These are phyloP conservation scores for Cymodocea nodosa DNA, from an alignment of 116 monocot genomes.

Conservation along the genomic window DNA sequence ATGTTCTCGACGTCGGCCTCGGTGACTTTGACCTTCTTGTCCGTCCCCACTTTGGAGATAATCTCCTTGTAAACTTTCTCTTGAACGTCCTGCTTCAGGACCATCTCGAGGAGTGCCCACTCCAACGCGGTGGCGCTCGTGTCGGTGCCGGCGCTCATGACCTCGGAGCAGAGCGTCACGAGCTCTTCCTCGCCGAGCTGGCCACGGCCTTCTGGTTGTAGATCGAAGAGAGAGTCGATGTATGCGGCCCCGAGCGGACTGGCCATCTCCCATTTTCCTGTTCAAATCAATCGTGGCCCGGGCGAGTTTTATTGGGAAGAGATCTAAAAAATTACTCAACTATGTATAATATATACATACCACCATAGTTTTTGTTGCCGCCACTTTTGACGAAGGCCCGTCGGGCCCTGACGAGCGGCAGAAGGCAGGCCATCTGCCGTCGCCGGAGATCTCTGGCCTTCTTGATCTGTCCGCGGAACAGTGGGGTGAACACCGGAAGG, in stretches of 20 bases:
- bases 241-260: slow-evolving; percentile 71
- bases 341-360: no score
- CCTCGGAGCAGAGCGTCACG: slow-evolving; percentile 85
- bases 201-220: slow-evolving; percentile 37
- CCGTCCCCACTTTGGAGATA: slow-evolving; percentile 3
- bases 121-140: slow-evolving; percentile 84
- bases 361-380: slow-evolving; percentile 13
- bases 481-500: slow-evolving; percentile 55
- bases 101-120: slow-evolving; percentile 67
- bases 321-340: no score
- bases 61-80: slow-evolving; percentile 44
- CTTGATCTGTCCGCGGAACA: slow-evolving; percentile 47
- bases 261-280: slow-evolving; percentile 42
- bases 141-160: slow-evolving; percentile 97
- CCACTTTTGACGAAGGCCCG: slow-evolving; percentile 38
- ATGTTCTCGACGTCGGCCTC: slow-evolving; percentile 70
- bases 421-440: slow-evolving; percentile 53
- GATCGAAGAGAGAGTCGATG: slow-evolving; percentile 59
- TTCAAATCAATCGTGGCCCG: no score
- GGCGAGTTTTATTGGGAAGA: no score
- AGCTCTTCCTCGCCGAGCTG: slow-evolving; percentile 72
- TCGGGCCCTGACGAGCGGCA: slow-evolving; percentile 54
- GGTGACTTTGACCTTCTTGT: slow-evolving; percentile 22
- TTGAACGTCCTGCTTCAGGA: slow-evolving; percentile 55
- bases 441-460: slow-evolving; percentile 41